Base-by-base conservation (phyloP, 257 asterid genomes). In the Agastache rugosa region DNA sequence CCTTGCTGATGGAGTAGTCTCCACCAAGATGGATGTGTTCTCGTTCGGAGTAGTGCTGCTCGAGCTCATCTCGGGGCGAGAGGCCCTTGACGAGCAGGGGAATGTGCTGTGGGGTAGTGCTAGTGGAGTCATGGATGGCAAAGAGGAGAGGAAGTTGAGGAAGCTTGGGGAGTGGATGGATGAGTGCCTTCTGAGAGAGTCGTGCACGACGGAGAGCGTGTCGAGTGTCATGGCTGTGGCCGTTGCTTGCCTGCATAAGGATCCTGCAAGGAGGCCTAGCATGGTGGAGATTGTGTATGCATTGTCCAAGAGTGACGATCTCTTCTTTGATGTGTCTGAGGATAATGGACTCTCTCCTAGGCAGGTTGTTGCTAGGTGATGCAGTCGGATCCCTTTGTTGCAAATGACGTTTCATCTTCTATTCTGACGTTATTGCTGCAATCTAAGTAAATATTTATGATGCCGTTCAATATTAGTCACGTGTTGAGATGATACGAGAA, bases 251-350 rank as follows among this genome's bases (percentile, higher is more conserved):
- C 51, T 95, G 84, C 74, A 74, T 47, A 83, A 69, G 80, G 98
- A 95, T 79, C 96, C 99, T 2, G 80, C 83, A 14, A 92, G 74
- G 73, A 87, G 99, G 85, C 99, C 98, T 58, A 85, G 84, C 54
- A 95, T 92, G 97, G 90, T 95, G 75, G 99, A 95, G 22, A 90
- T 95, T 67, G 99, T 95, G 41, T 95, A 95, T 78, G 92, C 98
- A 1, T 72, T 95, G 85, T 89, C 93, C 0, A 95, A 89, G 88
- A 90, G 97, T 76, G 94, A 89, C 75, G 97, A 92, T 60, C 10
- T 87, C 63, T 78, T 88, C 66, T 87, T 82, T 56, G 99, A 92
- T 85, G 73, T 73, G 42, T 92, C 98, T 6, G 93, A 81, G 64
- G 96, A 88, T 25, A 66, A 66, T 53, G 91, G 92, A 6, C 59